phyloP scores from a whole-genome alignment of 306 rosid genomes.

The Alnus glutinosa region DNA sequence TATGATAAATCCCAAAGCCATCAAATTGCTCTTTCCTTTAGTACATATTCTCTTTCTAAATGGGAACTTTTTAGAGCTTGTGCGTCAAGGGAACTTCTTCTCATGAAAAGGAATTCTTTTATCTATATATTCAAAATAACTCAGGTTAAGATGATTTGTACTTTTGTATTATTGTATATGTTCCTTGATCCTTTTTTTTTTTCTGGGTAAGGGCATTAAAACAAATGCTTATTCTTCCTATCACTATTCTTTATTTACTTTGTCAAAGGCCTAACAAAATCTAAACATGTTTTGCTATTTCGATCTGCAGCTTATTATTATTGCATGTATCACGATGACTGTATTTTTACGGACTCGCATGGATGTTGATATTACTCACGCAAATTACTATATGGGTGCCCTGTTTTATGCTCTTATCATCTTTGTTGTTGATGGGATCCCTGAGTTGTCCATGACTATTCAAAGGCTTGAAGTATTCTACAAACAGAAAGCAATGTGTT shows the following conservation, averaged over 20 bases:
- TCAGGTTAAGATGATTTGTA: conserved; percentile 33
- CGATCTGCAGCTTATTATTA: conserved; percentile 38
- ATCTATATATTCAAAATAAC: conserved; percentile 35
- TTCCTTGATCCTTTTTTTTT: background rate
- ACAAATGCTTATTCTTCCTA: background rate
- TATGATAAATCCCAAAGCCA: conserved; percentile 27
- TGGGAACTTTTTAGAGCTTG: conserved; percentile 53
- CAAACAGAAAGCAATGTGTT: conserved; percentile 33
- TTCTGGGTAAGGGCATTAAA: background rate
- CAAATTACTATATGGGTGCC: conserved; percentile 45
- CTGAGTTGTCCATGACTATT: conserved; percentile 49
- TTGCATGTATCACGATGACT: conserved; percentile 47
- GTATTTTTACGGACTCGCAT: conserved; percentile 42
- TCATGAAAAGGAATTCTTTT: conserved; percentile 47
- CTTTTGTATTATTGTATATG: too few species aligned
- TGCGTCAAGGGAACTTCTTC: conserved; percentile 42
- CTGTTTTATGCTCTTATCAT: conserved; percentile 36
- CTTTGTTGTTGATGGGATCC: conserved; percentile 42
- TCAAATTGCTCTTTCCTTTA: conserved; percentile 26
- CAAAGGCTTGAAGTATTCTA: conserved; percentile 47
- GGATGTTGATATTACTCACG: conserved; percentile 37
- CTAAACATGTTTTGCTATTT: background rate
- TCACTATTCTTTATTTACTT: background rate
- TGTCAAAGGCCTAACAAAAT: background rate
- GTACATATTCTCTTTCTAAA: conserved; percentile 36